These are phyloP conservation scores for Pulicaria dysenterica DNA, from an alignment of 129 eudicot genomes.

Conservation along the genomic window DNA sequence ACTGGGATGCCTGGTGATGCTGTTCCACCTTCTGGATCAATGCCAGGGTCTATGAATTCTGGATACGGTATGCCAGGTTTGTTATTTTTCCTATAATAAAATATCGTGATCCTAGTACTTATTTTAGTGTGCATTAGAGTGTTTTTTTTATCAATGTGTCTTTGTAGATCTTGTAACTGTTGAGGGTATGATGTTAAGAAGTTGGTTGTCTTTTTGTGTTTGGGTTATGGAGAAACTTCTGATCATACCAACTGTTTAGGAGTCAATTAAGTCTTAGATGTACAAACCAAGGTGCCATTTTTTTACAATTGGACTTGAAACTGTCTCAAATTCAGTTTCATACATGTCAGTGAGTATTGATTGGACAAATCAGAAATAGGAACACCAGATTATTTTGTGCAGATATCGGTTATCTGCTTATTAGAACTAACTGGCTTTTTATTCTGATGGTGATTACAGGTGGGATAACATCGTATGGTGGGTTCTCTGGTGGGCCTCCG, in stretches of 20 bases:
- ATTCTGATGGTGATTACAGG: conserved; percentile 36
- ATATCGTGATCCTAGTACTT: neutral
- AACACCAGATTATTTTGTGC: too few relatives aligned
- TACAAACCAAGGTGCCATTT: too few relatives aligned
- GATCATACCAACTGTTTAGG: neutral
- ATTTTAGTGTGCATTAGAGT: neutral
- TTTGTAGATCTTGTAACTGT: neutral
- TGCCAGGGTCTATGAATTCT: conserved; percentile 38
- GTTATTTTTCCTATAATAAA: neutral
- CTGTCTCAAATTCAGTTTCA: neutral
- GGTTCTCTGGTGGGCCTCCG: conserved; percentile 49
- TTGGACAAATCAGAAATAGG: neutral
- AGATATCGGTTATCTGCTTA: neutral
- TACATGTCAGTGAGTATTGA: neutral
- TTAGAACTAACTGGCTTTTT: neutral
- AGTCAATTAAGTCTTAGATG: neutral
- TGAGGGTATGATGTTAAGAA: neutral
- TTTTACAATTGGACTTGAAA: too few relatives aligned
- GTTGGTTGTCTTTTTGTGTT: neutral
- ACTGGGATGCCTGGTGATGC: conserved; percentile 31
- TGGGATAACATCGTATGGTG: conserved; percentile 34
- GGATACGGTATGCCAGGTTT: conserved; percentile 40
- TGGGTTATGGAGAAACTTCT: conserved; percentile 2
- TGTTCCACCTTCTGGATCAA: conserved; percentile 23
- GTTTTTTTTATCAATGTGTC: neutral